Percentiles rank a stretch among this genome's conserved stretches.
Conservation (phyloP, 2,329 filamentous ascomycete species). For the Alternaria consortialis region DNA sequence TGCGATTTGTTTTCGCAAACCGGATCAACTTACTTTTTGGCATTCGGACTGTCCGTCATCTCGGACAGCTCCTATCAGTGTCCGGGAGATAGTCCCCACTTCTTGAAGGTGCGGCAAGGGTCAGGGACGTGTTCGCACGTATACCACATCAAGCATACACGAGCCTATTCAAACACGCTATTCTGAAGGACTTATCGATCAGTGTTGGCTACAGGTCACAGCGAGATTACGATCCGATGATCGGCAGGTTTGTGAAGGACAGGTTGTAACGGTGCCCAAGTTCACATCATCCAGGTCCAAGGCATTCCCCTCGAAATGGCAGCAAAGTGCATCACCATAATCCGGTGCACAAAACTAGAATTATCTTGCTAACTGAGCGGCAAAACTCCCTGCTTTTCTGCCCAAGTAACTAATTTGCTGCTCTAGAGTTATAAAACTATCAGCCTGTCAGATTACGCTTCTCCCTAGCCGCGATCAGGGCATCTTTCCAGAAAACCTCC, state of each 20-base stretch:
- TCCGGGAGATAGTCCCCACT: constrained; percentile 4
- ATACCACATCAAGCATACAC: background rate
- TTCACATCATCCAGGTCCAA: background rate
- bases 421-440: background rate
- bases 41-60: background rate
- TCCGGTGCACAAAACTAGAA: background rate
- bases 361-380: background rate
- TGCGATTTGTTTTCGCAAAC: background rate
- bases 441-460: background rate
- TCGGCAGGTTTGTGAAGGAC: background rate
- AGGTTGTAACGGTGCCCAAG: too few species aligned
- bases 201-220: background rate
- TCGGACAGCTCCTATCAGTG: background rate
- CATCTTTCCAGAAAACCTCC: too few species aligned
- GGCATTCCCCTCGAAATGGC: background rate
- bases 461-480: background rate
- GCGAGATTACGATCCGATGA: background rate
- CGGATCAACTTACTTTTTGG: constrained; percentile 3
- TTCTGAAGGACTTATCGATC: background rate
- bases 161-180: background rate
- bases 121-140: background rate
- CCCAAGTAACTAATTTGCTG: background rate
- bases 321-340: background rate
- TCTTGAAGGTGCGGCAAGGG: background rate
- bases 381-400: background rate